These are phyloP conservation scores for Tilletia horrida DNA, from an alignment of 1,284 basidiomycete genomes.

Conservation along the genomic window DNA sequence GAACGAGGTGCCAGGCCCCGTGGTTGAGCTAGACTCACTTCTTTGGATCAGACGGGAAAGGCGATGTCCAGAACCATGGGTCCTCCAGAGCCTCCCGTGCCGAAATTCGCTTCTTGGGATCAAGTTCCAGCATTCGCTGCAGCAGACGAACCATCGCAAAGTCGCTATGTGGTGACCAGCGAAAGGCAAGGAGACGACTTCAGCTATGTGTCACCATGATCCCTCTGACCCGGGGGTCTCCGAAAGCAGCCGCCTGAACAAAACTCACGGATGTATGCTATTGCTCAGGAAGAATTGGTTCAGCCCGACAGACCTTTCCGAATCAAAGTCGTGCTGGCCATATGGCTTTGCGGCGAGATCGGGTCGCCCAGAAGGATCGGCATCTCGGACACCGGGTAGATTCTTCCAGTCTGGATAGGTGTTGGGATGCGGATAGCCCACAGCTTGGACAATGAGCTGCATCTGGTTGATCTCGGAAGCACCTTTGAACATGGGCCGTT, in stretches of 20 bases:
- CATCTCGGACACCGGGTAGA: conserved; percentile 52
- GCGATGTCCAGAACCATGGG: conserved; percentile 51
- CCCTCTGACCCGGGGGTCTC: not conserved
- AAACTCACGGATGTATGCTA: conserved; percentile 20
- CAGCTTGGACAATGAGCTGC: conserved; percentile 81
- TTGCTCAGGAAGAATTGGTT: conserved; percentile 33
- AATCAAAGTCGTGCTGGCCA: conserved; percentile 46
- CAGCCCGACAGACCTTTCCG: conserved; percentile 25
- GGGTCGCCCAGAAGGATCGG: conserved; percentile 43
- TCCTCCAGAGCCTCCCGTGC: conserved; percentile 49
- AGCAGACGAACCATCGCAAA: not conserved
- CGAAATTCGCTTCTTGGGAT: conserved; percentile 47
- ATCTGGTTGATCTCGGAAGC: conserved; percentile 85
- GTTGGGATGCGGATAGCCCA: conserved; percentile 75
- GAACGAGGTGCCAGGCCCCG: not conserved
- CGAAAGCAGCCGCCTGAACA: not conserved
- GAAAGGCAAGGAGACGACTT: not conserved
- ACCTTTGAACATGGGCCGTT: conserved; percentile 82
- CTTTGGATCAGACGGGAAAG: conserved; percentile 46
- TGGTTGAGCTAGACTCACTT: not conserved
- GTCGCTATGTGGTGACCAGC: not conserved
- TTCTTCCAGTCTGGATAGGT: conserved; percentile 73
- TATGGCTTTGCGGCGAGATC: conserved; percentile 36
- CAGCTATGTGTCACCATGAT: not conserved
- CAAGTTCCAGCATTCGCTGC: conserved; percentile 37